Percentiles rank a stretch among this genome's conserved stretches.
phyloP scores from a whole-genome alignment of 768 basidiomycete genomes.

The Lactifluus hygrophoroides region DNA sequence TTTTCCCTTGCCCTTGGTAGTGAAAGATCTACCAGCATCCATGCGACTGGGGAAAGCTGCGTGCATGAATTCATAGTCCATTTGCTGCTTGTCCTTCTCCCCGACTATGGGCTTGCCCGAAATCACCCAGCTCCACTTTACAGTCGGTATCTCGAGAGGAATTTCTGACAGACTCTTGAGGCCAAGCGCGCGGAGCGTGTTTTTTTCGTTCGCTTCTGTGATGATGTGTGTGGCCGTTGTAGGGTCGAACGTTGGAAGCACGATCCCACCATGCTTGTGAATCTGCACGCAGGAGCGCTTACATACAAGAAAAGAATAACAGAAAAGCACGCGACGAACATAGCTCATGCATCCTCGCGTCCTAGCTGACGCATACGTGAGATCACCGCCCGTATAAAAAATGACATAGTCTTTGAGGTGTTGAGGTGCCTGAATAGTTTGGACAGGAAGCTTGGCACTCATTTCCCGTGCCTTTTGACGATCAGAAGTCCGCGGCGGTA shows the following conservation, averaged over 20 bases:
- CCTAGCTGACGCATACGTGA: conserved; percentile 16
- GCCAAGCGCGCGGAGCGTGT: conserved; percentile 35
- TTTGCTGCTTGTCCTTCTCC: conserved; percentile 8
- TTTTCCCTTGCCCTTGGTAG: conserved; percentile 6
- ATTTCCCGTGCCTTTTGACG: background rate
- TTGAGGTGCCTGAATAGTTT: background rate
- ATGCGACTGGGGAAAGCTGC: conserved; percentile 17
- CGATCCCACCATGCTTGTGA: conserved; percentile 50
- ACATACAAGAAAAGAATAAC: background rate
- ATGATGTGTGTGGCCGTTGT: conserved; percentile 58
- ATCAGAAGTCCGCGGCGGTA: background rate
- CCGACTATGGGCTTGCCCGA: conserved; percentile 6
- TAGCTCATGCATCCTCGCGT: conserved; percentile 17
- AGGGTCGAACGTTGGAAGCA: conserved; percentile 52
- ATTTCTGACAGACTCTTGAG: conserved; percentile 46
- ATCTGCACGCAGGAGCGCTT: conserved; percentile 36
- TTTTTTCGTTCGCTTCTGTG: conserved; percentile 32
- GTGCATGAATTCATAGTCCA: conserved; percentile 19
- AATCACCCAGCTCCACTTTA: conserved; percentile 16
- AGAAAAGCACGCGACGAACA: conserved; percentile 3
- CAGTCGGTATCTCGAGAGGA: conserved; percentile 29
- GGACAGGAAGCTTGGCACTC: background rate
- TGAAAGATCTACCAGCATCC: conserved; percentile 11
- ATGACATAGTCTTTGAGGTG: conserved; percentile 8
- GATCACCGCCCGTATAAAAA: conserved; percentile 19